Evolutionary conservation across 176 grass and related monocot species (phyloP).

Genomic region (Musa beccarii): DNA sequence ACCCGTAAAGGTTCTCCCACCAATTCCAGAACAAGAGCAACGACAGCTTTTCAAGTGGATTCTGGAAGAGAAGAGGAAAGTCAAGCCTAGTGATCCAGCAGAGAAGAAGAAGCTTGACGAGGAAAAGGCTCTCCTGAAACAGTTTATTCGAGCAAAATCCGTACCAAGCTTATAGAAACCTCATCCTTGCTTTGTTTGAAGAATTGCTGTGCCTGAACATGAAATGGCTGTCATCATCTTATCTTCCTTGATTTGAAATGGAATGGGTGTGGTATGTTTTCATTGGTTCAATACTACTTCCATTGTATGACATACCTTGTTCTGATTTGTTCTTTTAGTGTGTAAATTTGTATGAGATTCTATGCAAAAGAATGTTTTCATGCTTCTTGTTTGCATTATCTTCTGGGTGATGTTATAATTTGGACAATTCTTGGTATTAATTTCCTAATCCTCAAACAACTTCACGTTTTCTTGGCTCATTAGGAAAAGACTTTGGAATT

Average conservation of each 20-base stretch:
- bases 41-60: slow-evolving; percentile 79
- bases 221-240: neutral
- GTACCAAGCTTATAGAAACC: slow-evolving; percentile 33
- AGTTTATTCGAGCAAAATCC: slow-evolving; percentile 48
- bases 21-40: slow-evolving; percentile 62
- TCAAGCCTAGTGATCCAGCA: slow-evolving; percentile 36
- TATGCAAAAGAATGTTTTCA: too few relatives aligned
- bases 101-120: slow-evolving; percentile 84
- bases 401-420: too few relatives aligned
- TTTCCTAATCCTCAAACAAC: too few relatives aligned
- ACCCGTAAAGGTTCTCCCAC: slow-evolving; percentile 39
- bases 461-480: too few relatives aligned
- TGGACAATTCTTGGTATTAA: too few relatives aligned
- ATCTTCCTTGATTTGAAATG: neutral
- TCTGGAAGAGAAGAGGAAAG: slow-evolving; percentile 77
- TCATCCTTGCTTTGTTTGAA: neutral
- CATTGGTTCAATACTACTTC: neutral
- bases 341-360: neutral
- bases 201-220: neutral
- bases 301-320: neutral
- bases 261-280: neutral
- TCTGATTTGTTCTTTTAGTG: neutral
- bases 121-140: slow-evolving; percentile 83
- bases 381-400: too few relatives aligned
- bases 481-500: too few relatives aligned